These are phyloP conservation scores for Pythium brassicae DNA, from an alignment of 352 stramenopile genomes.

Conservation along the genomic window DNA sequence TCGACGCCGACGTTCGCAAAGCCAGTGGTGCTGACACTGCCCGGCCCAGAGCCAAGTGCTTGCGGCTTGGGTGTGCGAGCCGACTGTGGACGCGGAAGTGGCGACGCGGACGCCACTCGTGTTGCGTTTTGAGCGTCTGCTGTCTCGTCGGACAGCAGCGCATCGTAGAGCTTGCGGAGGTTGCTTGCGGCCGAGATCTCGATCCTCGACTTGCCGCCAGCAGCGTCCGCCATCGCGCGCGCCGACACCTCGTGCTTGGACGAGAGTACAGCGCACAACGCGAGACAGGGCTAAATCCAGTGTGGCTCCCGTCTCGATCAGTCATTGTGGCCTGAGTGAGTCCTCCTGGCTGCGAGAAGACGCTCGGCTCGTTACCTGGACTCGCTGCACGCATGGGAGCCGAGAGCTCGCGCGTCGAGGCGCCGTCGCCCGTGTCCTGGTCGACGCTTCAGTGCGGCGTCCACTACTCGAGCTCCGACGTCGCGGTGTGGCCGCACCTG, in stretches of 20 bases:
- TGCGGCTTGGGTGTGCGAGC: conserved; percentile 6
- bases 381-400: conserved; percentile 42
- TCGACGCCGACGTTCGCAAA: conserved; percentile 8
- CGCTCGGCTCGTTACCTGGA: no score
- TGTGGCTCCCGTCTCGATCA: no score
- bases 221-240: conserved; percentile 1
- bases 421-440: conserved; percentile 11
- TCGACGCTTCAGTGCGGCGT: conserved; percentile 34
- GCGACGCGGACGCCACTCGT: not conserved
- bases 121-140: not conserved
- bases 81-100: conserved; percentile 8
- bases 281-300: no score
- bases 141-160: conserved; percentile 4
- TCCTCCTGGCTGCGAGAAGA: no score
- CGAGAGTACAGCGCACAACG: no score
- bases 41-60: not conserved
- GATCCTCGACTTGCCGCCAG: conserved; percentile 13
- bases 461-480: conserved; percentile 46
- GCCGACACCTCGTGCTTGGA: not conserved
- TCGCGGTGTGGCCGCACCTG: conserved; percentile 58
- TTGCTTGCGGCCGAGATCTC: conserved; percentile 29
- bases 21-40: not conserved
- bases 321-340: no score
- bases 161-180: conserved; percentile 25
- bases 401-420: conserved; percentile 26